Evolutionary conservation across 331 rosid genomes (phyloP).

Genomic region (Malus hybrid): DNA sequence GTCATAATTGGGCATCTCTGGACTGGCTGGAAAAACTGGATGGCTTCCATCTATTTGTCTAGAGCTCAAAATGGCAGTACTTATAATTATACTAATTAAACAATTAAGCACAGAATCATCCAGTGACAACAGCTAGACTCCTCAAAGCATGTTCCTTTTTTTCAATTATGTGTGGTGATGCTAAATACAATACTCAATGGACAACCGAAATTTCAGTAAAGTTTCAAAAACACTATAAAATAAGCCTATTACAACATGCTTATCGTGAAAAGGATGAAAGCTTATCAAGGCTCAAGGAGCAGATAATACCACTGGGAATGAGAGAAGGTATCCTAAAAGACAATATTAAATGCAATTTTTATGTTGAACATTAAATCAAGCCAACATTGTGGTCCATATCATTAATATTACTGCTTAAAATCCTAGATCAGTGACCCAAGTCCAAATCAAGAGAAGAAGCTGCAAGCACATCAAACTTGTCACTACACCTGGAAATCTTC

Average conservation of each 20-base stretch:
- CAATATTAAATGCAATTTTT: slow-evolving; percentile 28
- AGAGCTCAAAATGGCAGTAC: neutral
- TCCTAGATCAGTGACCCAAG: slow-evolving; percentile 39
- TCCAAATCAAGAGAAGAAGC: slow-evolving; percentile 34
- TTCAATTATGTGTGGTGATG: neutral
- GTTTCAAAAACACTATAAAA: neutral
- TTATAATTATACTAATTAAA: neutral
- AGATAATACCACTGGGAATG: slow-evolving; percentile 19
- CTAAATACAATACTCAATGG: neutral
- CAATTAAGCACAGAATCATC: neutral
- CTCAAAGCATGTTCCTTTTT: neutral
- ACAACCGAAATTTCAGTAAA: neutral
- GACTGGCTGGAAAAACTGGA: neutral
- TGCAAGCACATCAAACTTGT: slow-evolving; percentile 53
- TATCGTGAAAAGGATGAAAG: slow-evolving; percentile 9
- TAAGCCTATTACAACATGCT: neutral
- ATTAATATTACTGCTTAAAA: slow-evolving; percentile 32
- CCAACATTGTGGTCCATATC: slow-evolving; percentile 23
- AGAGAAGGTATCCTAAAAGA: slow-evolving; percentile 14
- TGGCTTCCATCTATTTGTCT: neutral
- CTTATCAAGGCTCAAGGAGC: slow-evolving; percentile 5
- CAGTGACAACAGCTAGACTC: neutral
- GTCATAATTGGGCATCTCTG: neutral
- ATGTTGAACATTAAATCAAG: slow-evolving; percentile 34
- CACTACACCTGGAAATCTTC: slow-evolving; percentile 57